phyloP scores from a whole-genome alignment of 2,329 filamentous ascomycete species.

The Fusarium sp. region DNA sequence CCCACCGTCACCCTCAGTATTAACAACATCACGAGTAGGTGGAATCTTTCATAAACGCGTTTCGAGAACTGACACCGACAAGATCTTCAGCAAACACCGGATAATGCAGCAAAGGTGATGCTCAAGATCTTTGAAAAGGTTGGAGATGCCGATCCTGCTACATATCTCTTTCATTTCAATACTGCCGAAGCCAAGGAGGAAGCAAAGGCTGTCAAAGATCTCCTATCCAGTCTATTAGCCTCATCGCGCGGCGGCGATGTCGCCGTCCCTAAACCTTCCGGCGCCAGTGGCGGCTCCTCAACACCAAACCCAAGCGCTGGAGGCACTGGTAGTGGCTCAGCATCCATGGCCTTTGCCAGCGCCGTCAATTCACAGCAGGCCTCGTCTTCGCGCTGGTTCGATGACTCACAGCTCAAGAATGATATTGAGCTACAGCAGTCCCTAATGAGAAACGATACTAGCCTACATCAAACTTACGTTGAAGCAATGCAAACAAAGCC shows the following conservation, averaged over 20 bases:
- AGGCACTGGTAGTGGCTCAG: conserved; percentile 62
- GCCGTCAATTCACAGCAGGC: conserved; percentile 66
- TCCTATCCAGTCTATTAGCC: conserved; percentile 81
- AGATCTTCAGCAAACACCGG: conserved; percentile 96
- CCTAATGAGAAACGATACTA: conserved; percentile 81
- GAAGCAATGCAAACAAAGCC: conserved; percentile 87
- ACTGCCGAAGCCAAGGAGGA: conserved; percentile 82
- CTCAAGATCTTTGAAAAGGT: conserved; percentile 88
- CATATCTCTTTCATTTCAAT: conserved; percentile 91
- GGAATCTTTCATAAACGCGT: not conserved
- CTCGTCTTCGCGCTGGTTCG: conserved; percentile 75
- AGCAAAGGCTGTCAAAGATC: conserved; percentile 85
- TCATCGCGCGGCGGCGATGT: conserved; percentile 69
- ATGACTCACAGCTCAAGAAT: conserved; percentile 79
- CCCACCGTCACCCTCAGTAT: conserved; percentile 77
- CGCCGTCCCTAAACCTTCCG: conserved; percentile 60
- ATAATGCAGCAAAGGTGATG: conserved; percentile 88
- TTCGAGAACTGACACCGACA: conserved; percentile 4
- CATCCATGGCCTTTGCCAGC: conserved; percentile 81
- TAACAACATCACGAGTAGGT: conserved; percentile 82
- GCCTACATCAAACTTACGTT: conserved; percentile 85
- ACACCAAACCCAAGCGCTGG: conserved; percentile 45
- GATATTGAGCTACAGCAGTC: conserved; percentile 89
- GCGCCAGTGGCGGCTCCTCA: conserved; percentile 46
- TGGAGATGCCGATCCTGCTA: conserved; percentile 68